Conservation (phyloP, 2,329 filamentous ascomycete genomes). For the Trichophyton rubrum region DNA sequence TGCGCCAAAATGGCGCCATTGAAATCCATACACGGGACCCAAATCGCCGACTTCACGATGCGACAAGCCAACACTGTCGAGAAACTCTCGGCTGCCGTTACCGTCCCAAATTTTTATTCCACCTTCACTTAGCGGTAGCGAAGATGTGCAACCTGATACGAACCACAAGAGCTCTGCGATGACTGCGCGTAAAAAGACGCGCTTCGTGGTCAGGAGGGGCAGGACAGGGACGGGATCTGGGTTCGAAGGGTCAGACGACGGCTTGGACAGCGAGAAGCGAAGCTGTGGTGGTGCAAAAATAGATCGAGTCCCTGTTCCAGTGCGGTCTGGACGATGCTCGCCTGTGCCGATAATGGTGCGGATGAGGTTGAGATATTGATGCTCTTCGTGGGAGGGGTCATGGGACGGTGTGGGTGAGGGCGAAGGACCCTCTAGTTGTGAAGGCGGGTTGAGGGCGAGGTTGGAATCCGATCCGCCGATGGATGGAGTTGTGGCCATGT, state of each 20-base stretch:
- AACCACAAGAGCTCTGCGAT: slow-evolving; percentile 95
- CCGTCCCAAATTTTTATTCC: slow-evolving; percentile 98
- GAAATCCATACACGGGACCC: slow-evolving; percentile 93
- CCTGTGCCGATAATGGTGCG: slow-evolving; percentile 69
- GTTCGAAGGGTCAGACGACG: slow-evolving; percentile 22
- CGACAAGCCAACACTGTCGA: slow-evolving; percentile 69
- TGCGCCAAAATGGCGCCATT: slow-evolving; percentile 97
- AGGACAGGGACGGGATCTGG: slow-evolving; percentile 48
- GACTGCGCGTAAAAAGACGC: slow-evolving; percentile 83
- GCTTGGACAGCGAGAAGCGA: slow-evolving; percentile 67
- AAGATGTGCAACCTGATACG: slow-evolving; percentile 70
- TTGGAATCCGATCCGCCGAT: neutral
- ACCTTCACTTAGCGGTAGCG: slow-evolving; percentile 58
- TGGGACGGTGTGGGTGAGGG: slow-evolving; percentile 13
- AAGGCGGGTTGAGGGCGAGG: neutral
- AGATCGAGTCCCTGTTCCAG: slow-evolving; percentile 82
- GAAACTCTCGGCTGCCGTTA: slow-evolving; percentile 80
- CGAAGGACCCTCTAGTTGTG: neutral
- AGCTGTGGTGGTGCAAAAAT: slow-evolving; percentile 79
- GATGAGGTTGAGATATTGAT: slow-evolving; percentile 86
- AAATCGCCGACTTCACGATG: slow-evolving; percentile 80
- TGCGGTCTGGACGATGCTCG: slow-evolving; percentile 82
- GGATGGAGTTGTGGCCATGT: neutral
- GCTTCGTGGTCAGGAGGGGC: slow-evolving; percentile 91
- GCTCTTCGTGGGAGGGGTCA: slow-evolving; percentile 57